These are phyloP conservation scores for Vigna angularis DNA, from an alignment of 306 rosid species.

Conservation along the genomic window DNA sequence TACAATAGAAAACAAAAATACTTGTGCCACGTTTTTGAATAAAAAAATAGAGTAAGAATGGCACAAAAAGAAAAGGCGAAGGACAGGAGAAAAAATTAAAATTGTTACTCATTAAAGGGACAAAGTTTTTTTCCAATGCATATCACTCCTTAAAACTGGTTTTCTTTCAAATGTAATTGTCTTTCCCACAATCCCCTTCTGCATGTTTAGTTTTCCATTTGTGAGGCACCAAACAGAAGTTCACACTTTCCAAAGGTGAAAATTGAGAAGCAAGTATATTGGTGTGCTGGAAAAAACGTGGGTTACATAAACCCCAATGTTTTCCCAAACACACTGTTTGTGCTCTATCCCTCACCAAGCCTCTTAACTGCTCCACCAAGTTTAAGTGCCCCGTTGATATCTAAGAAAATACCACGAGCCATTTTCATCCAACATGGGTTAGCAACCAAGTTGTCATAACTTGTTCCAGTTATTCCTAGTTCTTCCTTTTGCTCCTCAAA, in stretches of 20 bases:
- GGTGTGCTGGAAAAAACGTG: too few species aligned
- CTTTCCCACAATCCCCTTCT: not conserved
- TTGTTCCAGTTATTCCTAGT: too few species aligned
- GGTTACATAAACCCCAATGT: too few species aligned
- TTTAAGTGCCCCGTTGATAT: too few species aligned
- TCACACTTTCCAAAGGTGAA: too few species aligned
- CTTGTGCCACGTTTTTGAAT: not conserved
- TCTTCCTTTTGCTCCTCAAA: too few species aligned
- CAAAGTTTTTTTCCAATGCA: not conserved
- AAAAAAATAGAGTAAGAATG: not conserved
- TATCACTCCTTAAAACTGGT: not conserved
- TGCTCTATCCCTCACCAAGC: not conserved
- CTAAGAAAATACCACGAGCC: too few species aligned
- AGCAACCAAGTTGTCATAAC: too few species aligned
- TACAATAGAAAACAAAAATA: not conserved
- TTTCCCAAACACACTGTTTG: not conserved
- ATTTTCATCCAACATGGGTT: too few species aligned
- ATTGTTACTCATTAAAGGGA: not conserved
- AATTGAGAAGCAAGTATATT: too few species aligned
- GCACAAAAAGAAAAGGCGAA: not conserved
- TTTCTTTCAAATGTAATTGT: not conserved
- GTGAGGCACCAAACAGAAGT: too few species aligned
- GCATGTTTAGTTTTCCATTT: too few species aligned
- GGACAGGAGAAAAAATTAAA: not conserved
- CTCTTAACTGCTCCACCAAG: not conserved